Evolutionary conservation across 2,329 filamentous ascomycete species (phyloP), one percentile per base, ranked within the genome.

Genomic region (Fusarium begoniae): DNA sequence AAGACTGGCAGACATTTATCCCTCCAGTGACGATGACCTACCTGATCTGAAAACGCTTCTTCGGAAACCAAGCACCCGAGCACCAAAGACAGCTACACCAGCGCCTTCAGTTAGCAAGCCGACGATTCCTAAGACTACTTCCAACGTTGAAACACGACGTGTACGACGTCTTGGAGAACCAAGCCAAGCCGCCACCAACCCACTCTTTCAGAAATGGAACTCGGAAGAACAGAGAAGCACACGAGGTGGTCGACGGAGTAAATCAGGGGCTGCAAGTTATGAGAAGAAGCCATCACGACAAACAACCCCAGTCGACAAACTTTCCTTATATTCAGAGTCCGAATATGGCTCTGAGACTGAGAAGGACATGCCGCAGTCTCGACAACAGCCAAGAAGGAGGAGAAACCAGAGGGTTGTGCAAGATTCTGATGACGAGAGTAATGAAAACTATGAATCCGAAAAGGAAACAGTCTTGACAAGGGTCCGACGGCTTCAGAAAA

Each of bases 11-110:
- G 77, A 82, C 12, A 77, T 73, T 53, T 78, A 65, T 55, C 72
- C 76, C 48, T 80, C 81, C 24, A 82, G 80, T 59, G 83, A 85
- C 26, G 84, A 86, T 47, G 85, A 86, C 40, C 81, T 86, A 32
- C 84, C 85, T 4, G 83, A 84, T 40, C 65, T 85, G 30, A 79
- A 82, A 44, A 78, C 80, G 5, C 66, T 85, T 14, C 50, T 80
- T 28, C 72, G 66, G 14, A 74, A 63, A 35, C 50, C 74, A 32
- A 70, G 35, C 44, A 48, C 54, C 40, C 71, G 63, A 68, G 60
- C 65, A 74, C 72, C 72, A n/a, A 73, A 50, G 40, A 40, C 69
- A 63, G 35, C 28, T 53, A 28, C 66, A 47, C 26, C 62, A 45
- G n/a, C 60, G 44, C 50, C 59, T n/a, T 37, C 62, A 14, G 51